A percentile compares a stretch with the other conserved stretches of the same genome.
phyloP scores from a whole-genome alignment of 2,329 filamentous ascomycete genomes.

The Diaporthe sp. region DNA sequence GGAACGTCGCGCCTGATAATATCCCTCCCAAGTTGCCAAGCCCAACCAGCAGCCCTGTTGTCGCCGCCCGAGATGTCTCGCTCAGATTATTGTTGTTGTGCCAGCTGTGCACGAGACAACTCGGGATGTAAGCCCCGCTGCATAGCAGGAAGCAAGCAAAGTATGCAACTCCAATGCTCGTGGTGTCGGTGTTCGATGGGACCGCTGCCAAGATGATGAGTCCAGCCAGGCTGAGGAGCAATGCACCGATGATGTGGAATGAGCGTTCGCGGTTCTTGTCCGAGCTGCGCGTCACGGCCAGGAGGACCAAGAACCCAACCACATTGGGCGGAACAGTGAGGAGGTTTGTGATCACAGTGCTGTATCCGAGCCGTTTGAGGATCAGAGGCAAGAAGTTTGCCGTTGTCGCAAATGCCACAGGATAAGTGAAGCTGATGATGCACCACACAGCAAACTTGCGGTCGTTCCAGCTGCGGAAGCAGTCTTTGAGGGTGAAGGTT shows the following conservation, averaged over 20 bases:
- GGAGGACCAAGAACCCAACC: slow-evolving; percentile 60
- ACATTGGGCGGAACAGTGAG: slow-evolving; percentile 64
- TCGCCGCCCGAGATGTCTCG: slow-evolving; percentile 63
- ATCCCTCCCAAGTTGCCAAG: slow-evolving; percentile 64
- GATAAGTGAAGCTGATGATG: slow-evolving; percentile 62
- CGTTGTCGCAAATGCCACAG: slow-evolving; percentile 58
- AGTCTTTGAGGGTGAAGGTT: slow-evolving; percentile 56
- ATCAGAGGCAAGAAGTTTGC: slow-evolving; percentile 65
- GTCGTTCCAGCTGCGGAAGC: slow-evolving; percentile 57
- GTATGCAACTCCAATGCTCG: slow-evolving; percentile 60
- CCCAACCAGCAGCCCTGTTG: slow-evolving; percentile 62
- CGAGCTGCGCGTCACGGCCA: slow-evolving; percentile 58
- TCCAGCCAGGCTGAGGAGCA: slow-evolving; percentile 57
- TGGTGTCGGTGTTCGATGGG: slow-evolving; percentile 55
- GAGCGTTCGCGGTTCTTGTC: slow-evolving; percentile 61
- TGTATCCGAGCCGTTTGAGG: slow-evolving; percentile 59
- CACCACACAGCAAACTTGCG: slow-evolving; percentile 58
- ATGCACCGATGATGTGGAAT: slow-evolving; percentile 57
- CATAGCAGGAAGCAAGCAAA: slow-evolving; percentile 65
- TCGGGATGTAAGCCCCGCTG: slow-evolving; percentile 60
- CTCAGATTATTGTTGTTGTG: slow-evolving; percentile 67
- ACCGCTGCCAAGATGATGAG: slow-evolving; percentile 57
- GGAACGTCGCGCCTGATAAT: slow-evolving; percentile 60
- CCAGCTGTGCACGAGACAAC: slow-evolving; percentile 63
- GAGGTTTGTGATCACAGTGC: slow-evolving; percentile 61